These are phyloP conservation scores for Agrocybe chaxingu DNA, from an alignment of 768 basidiomycete species.

Conservation along the genomic window DNA sequence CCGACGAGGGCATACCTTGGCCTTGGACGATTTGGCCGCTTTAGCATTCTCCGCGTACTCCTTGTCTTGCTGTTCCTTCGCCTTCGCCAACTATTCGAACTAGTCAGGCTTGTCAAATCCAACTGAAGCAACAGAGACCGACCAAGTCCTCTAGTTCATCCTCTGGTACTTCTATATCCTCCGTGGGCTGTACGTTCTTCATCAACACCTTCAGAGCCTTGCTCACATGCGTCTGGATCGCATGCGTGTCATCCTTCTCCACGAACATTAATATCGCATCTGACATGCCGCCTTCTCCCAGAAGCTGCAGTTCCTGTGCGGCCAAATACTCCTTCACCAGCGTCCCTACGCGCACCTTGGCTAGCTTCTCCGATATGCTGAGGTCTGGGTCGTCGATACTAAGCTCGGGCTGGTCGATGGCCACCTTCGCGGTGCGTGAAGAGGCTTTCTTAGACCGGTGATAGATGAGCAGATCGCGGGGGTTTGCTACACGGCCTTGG, in stretches of 20 bases:
- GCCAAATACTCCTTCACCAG: slow-evolving; percentile 90
- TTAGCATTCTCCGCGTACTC: slow-evolving; percentile 50
- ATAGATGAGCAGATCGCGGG: slow-evolving; percentile 89
- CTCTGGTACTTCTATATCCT: slow-evolving; percentile 55
- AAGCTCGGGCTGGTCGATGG: slow-evolving; percentile 73
- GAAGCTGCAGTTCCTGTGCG: slow-evolving; percentile 89
- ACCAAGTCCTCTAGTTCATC: slow-evolving; percentile 75
- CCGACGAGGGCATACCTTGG: slow-evolving; percentile 34
- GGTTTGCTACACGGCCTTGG: slow-evolving; percentile 87
- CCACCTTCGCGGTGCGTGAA: slow-evolving; percentile 51
- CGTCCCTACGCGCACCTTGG: slow-evolving; percentile 80
- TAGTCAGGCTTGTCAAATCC: not conserved
- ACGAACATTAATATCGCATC: slow-evolving; percentile 95
- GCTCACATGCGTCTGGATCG: slow-evolving; percentile 81
- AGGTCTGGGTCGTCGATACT: slow-evolving; percentile 77
- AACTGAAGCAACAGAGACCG: slow-evolving; percentile 16
- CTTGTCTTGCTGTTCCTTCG: slow-evolving; percentile 68
- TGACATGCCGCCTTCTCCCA: slow-evolving; percentile 88
- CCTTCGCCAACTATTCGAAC: slow-evolving; percentile 53
- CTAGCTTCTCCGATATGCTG: slow-evolving; percentile 66
- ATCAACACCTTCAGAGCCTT: slow-evolving; percentile 57
- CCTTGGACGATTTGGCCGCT: slow-evolving; percentile 33
- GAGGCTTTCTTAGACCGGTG: slow-evolving; percentile 73
- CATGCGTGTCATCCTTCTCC: slow-evolving; percentile 95
- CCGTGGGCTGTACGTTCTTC: slow-evolving; percentile 64